Base-by-base conservation (phyloP, 805 yeast species). In the Zygosaccharomyces rouxii region DNA sequence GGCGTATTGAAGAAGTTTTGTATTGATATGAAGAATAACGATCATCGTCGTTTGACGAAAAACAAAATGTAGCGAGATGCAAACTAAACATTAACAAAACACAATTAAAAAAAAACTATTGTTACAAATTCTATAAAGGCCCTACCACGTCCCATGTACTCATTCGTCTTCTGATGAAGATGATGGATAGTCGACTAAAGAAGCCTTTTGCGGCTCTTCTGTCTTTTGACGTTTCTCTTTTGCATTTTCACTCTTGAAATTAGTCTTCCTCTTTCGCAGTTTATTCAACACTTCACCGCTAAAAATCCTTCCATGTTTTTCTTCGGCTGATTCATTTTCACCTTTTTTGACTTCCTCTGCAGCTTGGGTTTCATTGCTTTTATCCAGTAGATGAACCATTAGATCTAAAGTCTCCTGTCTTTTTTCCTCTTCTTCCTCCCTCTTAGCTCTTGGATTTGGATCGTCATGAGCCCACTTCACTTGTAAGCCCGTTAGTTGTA, bases 391-490 rank as follows among this genome's bases (percentile, higher is more conserved):
- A 22, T 60, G 59, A 6, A 60, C 59, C 55, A 61, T 57, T 11
- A 58, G 47, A 29, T 55, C 53, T 22, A 62, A 47, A 3, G 65
- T 53, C 26, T 58, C 56, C 42, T 52, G 52, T 3, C 57, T 55
- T 38, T 55, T 61, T 26, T 63, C 62, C 35, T 57, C 60, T 37
- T 58, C 64, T 30, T 63, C 64, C 19, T 59, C 51, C 31, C 57
- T 57, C 33, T 60, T 57, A 1, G 62, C 64, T 19, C 53, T 59
- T 0, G 94, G 94, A 59, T 84, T 84, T 1, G 96, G 95, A 64
- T 89, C 96, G 38, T 86, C 92, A 51, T 79, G 80, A 0, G 97
- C 96, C 98, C 98, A 90, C 54, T 87, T 75, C 1, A 90, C 78
- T 51, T 63, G 30, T 14, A 66, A 41, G 2, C 70, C 70, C 5